Evolutionary conservation across 2,329 filamentous ascomycete species (phyloP).

Genomic region (Aphanocladium album): DNA sequence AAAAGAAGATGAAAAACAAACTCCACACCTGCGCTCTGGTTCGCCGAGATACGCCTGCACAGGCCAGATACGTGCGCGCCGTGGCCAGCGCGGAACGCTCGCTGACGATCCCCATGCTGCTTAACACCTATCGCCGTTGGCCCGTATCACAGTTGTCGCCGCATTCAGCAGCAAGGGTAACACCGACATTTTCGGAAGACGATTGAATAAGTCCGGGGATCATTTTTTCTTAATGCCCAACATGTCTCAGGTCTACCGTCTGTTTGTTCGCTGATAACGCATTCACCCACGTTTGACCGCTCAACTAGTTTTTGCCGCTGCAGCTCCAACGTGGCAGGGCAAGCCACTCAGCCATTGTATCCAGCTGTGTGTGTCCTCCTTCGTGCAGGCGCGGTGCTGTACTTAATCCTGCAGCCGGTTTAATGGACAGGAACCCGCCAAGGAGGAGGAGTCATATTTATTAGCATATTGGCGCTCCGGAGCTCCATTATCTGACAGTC

Average conservation of each 20-base stretch:
- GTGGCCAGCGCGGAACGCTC: background rate
- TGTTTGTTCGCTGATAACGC: background rate
- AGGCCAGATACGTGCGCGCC: background rate
- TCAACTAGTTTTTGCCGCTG: too few relatives aligned
- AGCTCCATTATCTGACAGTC: background rate
- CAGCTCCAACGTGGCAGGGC: background rate
- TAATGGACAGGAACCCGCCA: background rate
- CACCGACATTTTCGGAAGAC: background rate
- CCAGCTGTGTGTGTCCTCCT: background rate
- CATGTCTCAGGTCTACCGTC: background rate
- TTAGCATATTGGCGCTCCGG: background rate
- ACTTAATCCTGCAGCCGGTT: too few relatives aligned
- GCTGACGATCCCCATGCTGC: too few relatives aligned
- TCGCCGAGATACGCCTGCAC: too few relatives aligned
- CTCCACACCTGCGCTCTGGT: too few relatives aligned
- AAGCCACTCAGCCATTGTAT: background rate
- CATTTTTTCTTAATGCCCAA: background rate
- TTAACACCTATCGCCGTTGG: conserved; percentile 1
- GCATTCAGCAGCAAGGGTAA: background rate
- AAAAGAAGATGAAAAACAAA: too few relatives aligned
- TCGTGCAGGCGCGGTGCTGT: too few relatives aligned
- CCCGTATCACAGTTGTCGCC: background rate
- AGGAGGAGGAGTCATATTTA: background rate
- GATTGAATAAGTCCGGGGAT: background rate
- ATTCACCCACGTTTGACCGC: too few relatives aligned